Evolutionary conservation across 805 yeast genomes (phyloP), one percentile per base, ranked within the genome.

Genomic region (Yarrowia bubula): DNA sequence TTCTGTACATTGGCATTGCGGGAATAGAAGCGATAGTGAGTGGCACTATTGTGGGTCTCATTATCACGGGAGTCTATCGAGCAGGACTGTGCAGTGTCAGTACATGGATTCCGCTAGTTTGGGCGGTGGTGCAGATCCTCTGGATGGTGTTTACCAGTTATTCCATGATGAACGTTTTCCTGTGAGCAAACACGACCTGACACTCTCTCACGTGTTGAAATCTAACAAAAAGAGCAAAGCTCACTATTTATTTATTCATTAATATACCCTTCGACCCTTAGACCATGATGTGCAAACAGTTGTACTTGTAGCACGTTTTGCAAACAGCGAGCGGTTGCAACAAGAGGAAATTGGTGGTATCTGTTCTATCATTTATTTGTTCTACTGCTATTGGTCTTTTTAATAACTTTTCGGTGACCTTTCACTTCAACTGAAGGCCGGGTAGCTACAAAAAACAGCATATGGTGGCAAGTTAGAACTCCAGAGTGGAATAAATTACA

Each of bases 71-170:
- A 1, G 82, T 92, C 8, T 92, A 92, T 76, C 79, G 82, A 64
- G 86, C 96, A 0, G 96, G 96, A 0, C 80, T 88, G 28, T 85
- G 93, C 70, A 83, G 88, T 22, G 90, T 95, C 96, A 87, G 96
- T 11, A 90, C 98, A 0, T 93, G 99, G 99, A 85, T 93, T 8
- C 98, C 99, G 0, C 81, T 93, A 69, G 83, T 88, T 65, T 90
- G 92, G 85, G 96, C 86, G 0, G 75, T 88, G 1, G 82, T 88
- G 4, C 86, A 85, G 69, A 80, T 89, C 6, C 72, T 91, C 47
- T 89, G 83, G 74, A 84, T 88, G 72, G 80, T 90, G 39, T 79
- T 87, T 38, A 82, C 86, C 8, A 82, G 89, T 6, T 90, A 88
- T 73, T 84, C 89, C 66, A 80, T 85, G 67, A 82, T 83, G 50